These are phyloP conservation scores for Cylindrotheca fusiformis DNA, from an alignment of 108 stramenopile species.

Conservation along the genomic window DNA sequence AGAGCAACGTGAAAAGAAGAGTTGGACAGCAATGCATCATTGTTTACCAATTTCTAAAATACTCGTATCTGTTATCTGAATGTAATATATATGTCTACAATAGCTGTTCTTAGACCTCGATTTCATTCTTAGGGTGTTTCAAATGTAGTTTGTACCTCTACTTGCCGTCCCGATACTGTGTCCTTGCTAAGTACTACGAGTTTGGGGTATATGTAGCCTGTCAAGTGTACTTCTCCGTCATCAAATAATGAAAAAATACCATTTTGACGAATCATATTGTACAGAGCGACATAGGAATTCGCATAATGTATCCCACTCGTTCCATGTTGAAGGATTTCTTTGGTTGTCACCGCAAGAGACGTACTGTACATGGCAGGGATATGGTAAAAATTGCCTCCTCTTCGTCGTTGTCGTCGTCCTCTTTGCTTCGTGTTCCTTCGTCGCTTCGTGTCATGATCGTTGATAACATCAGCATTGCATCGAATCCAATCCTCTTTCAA, in stretches of 20 bases:
- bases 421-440: neutral
- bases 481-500: constrained; percentile 9
- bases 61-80: too few relatives aligned
- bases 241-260: constrained; percentile 2
- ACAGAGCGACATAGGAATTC: constrained; percentile 18
- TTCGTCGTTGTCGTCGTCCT: constrained; percentile 1
- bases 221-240: neutral
- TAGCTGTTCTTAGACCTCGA: too few relatives aligned
- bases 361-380: constrained; percentile 11
- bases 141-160: too few relatives aligned
- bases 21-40: too few relatives aligned
- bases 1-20: too few relatives aligned
- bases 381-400: constrained; percentile 6
- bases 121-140: too few relatives aligned
- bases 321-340: neutral
- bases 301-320: constrained; percentile 13
- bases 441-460: neutral
- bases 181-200: too few relatives aligned
- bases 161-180: too few relatives aligned
- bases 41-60: too few relatives aligned
- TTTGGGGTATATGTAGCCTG: neutral
- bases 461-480: neutral
- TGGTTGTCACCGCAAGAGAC: neutral
- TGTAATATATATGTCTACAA: too few relatives aligned
- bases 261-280: constrained; percentile 14